A percentile compares a stretch with the other conserved stretches of the same genome.
Evolutionary conservation across 2,329 filamentous ascomycete genomes (phyloP).

Genomic region (Paracorniculantispora psalliotae): DNA sequence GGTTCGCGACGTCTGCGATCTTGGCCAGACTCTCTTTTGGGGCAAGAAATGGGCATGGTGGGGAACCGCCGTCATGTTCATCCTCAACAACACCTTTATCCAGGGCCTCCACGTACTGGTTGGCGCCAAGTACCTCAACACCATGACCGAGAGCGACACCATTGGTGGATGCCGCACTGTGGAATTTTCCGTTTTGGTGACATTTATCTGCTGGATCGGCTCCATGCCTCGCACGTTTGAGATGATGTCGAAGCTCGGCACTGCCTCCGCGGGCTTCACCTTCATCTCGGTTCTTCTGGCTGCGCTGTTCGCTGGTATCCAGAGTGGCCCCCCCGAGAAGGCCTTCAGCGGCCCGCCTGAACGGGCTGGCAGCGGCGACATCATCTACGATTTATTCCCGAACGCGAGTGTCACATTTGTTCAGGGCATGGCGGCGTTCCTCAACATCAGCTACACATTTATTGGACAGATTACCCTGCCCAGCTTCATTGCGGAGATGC

Average conservation of each 20-base stretch:
- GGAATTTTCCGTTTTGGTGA: constrained; percentile 68
- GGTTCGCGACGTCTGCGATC: constrained; percentile 87
- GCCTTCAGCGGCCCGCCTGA: constrained; percentile 41
- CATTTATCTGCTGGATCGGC: constrained; percentile 69
- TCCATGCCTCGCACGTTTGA: constrained; percentile 84
- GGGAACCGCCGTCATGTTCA: constrained; percentile 75
- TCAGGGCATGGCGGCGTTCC: constrained; percentile 75
- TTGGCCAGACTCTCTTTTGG: constrained; percentile 94
- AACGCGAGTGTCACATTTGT: constrained; percentile 72
- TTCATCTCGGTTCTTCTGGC: constrained; percentile 84
- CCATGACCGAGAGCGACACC: constrained; percentile 66
- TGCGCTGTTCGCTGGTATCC: constrained; percentile 73
- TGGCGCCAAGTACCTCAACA: constrained; percentile 84
- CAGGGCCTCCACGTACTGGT: constrained; percentile 77
- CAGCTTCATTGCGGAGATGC: constrained; percentile 95
- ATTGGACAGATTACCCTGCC: constrained; percentile 93
- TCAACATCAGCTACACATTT: constrained; percentile 95
- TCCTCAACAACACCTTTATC: constrained; percentile 92
- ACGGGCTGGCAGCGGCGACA: constrained; percentile 46
- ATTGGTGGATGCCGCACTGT: constrained; percentile 68
- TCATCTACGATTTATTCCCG: constrained; percentile 64
- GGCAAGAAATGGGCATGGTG: constrained; percentile 60
- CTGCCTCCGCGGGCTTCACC: constrained; percentile 77
- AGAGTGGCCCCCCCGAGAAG: constrained; percentile 55
- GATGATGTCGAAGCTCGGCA: constrained; percentile 73